These are phyloP conservation scores for Toxicodendron radicans DNA, from an alignment of 345 rosid genomes.

Conservation along the genomic window DNA sequence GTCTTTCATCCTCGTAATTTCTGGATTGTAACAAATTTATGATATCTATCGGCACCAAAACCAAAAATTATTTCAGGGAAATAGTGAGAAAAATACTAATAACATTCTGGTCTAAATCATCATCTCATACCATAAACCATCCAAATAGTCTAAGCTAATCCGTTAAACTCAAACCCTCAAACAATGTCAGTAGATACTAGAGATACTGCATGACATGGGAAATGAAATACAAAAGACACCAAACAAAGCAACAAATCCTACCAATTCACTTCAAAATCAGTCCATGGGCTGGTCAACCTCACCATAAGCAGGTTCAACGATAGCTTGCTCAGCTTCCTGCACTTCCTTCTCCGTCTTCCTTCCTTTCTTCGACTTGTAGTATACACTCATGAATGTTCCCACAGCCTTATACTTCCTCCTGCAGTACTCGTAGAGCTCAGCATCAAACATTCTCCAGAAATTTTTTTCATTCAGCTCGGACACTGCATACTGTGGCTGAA, in stretches of 20 bases:
- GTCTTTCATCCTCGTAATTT: no score
- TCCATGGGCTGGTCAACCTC: conserved; percentile 40
- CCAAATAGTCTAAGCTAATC: conserved; percentile 23
- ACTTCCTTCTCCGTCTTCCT: conserved; percentile 99
- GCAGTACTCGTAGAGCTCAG: conserved; percentile 72
- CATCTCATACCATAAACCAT: conserved; percentile 2
- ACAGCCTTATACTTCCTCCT: conserved; percentile 88
- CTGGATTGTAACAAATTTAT: no score
- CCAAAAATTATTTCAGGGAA: not conserved
- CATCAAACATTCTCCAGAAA: conserved; percentile 99
- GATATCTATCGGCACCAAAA: no score
- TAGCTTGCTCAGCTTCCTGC: conserved; percentile 88
- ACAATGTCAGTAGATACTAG: not conserved
- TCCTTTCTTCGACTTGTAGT: conserved; percentile 97
- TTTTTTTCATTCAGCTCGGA: conserved; percentile 86
- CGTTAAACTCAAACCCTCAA: not conserved
- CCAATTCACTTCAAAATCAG: conserved; percentile 15
- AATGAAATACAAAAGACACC: not conserved
- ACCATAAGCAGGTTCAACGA: conserved; percentile 65
- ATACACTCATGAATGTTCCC: conserved; percentile 97
- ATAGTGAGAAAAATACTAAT: not conserved
- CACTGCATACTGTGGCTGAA: conserved; percentile 96
- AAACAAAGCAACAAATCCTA: conserved; percentile 22
- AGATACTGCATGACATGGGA: not conserved
- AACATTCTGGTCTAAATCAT: not conserved